Conservation (phyloP, 805 yeast species). For the Metschnikowia anglica region DNA sequence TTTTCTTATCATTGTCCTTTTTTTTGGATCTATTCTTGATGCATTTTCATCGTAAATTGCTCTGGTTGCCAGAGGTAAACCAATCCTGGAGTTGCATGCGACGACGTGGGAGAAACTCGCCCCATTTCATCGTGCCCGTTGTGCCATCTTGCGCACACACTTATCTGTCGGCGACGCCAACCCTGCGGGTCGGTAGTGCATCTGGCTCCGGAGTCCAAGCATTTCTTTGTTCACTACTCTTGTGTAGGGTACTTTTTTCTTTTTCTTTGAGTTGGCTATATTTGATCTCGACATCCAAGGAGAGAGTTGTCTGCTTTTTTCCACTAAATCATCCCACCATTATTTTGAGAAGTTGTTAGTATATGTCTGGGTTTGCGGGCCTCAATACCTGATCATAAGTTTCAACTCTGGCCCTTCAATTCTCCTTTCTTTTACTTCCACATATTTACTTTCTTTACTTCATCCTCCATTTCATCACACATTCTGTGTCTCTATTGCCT, state of each 20-base stretch:
- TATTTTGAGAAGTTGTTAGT: not conserved
- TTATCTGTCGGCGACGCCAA: conserved; percentile 1
- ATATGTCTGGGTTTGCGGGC: conserved; percentile 4
- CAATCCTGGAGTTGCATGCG: no score
- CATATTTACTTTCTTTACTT: not conserved
- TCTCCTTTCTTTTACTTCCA: not conserved
- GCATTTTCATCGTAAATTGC: no score
- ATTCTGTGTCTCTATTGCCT: not conserved
- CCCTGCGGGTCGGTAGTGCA: conserved; percentile 4
- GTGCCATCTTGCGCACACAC: not conserved
- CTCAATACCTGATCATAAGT: conserved; percentile 1
- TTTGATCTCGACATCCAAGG: not conserved
- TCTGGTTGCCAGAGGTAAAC: no score
- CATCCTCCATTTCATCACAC: not conserved
- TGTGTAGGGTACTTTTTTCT: not conserved
- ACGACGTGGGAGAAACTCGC: no score
- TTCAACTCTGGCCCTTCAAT: conserved; percentile 1
- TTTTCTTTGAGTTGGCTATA: not conserved
- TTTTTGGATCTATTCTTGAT: no score
- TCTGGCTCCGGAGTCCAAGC: not conserved
- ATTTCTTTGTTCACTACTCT: not conserved
- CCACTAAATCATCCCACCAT: not conserved
- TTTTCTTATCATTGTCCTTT: no score
- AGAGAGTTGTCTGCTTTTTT: not conserved
- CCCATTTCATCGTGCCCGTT: not conserved